Evolutionary conservation across 2,329 filamentous ascomycete genomes (phyloP), one percentile per base, ranked within the genome.

Genomic region (Epichloe amarillans): DNA sequence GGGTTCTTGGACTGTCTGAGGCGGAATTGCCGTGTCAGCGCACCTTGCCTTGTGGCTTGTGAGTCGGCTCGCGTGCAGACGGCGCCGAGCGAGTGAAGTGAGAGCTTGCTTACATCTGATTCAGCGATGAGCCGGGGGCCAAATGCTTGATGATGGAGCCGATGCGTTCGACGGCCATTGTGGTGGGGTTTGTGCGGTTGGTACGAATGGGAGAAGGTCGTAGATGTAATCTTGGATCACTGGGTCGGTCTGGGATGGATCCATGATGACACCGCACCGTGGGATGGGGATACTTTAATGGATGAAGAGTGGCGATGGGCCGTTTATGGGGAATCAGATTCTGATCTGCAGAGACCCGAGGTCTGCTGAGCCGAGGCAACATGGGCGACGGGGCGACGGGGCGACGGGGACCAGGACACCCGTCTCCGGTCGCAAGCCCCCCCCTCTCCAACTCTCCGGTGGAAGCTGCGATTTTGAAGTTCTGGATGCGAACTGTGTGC

Each of bases 141-240:
- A 96, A 76, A 69, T 97, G 90, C 72, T 84, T 89, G 61, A 95
- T 77, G 62, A 97, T 86, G 58, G 86, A 90, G 62, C 80, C 85
- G 60, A 97, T 82, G 70, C 90, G 82, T 74, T 95, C 88, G 55
- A 83, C 78, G 59, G 88, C 84, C 87, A 91, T 93, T 61, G 59
- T 75, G 67, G 14, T 38, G 36, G 10, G 15, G 30, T 21, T 17
- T 17, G 26, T 30, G 26, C 26, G 10, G 26, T 10, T 10, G 26
- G 8, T 30, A 30, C 26, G 26, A 30, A 3, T 30, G 26, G 26
- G 26, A 30, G 26, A 10, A 10, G 8, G 26, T 30, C 1, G 26
- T 4, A 30, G 26, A 30, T 30, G 8, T 4, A 10, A 30, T 30
- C 26, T 30, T 11, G 8, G 26, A 10, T 10, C 26, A 30, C 26